These are phyloP conservation scores for Hygrophorus russula DNA, from an alignment of 768 basidiomycete genomes.

Conservation along the genomic window DNA sequence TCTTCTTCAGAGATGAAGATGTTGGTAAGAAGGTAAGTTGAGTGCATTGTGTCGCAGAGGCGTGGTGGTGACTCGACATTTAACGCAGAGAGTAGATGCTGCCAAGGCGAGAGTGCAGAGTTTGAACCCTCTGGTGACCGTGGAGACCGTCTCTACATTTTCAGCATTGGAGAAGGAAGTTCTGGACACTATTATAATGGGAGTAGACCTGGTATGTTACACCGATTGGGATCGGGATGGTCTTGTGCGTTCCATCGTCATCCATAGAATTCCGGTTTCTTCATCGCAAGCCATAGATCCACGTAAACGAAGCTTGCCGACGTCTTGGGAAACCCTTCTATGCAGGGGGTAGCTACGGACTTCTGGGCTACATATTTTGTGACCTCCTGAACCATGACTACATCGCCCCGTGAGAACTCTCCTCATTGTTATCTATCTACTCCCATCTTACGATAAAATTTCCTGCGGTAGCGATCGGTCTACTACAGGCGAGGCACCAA, in stretches of 20 bases:
- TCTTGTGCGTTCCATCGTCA: slow-evolving; percentile 42
- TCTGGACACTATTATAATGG: slow-evolving; percentile 47
- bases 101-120: slow-evolving; percentile 79
- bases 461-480: slow-evolving; percentile 44
- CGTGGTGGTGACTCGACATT: not conserved
- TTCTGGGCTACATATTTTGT: slow-evolving; percentile 89
- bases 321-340: slow-evolving; percentile 72
- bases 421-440: slow-evolving; percentile 1
- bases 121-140: slow-evolving; percentile 83
- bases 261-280: slow-evolving; percentile 1
- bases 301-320: slow-evolving; percentile 73
- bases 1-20: slow-evolving; percentile 91
- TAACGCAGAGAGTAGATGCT: slow-evolving; percentile 66
- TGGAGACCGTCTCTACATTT: slow-evolving; percentile 53
- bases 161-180: slow-evolving; percentile 36
- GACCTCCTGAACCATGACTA: slow-evolving; percentile 84
- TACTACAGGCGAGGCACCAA: slow-evolving; percentile 44
- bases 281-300: slow-evolving; percentile 36
- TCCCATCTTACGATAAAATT: slow-evolving; percentile 8
- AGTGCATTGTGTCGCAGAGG: slow-evolving; percentile 6
- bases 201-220: slow-evolving; percentile 78
- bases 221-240: slow-evolving; percentile 66
- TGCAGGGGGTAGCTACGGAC: slow-evolving; percentile 84
- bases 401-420: slow-evolving; percentile 60
- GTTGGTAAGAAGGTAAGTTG: slow-evolving; percentile 73